Evolutionary conservation across 257 asterid species (phyloP).

Genomic region (Ilex aquifolium): DNA sequence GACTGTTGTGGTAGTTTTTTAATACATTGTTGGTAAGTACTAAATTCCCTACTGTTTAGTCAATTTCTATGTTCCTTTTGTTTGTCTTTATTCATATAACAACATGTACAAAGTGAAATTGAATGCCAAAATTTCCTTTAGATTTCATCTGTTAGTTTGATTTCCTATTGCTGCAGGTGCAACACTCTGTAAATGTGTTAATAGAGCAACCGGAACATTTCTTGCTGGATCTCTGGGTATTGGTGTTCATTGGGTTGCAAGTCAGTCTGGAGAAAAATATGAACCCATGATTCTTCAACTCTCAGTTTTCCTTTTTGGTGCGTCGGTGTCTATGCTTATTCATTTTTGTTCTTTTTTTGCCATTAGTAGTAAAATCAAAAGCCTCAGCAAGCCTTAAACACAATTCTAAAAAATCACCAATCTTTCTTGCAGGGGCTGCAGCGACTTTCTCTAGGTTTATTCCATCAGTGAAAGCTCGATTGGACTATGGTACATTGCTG

Average conservation of each 20-base stretch:
- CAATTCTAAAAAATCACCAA: not conserved
- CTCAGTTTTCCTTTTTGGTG: constrained; percentile 74
- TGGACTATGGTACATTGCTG: constrained; percentile 50
- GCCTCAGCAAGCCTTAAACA: too few relatives aligned
- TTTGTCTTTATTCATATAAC: too few relatives aligned
- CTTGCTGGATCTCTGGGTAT: constrained; percentile 52
- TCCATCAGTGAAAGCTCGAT: constrained; percentile 64
- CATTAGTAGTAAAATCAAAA: too few relatives aligned
- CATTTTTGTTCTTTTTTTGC: too few relatives aligned
- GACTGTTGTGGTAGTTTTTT: constrained; percentile 82
- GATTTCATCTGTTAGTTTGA: too few relatives aligned
- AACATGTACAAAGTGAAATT: too few relatives aligned
- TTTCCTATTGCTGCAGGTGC: constrained; percentile 40
- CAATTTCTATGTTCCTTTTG: too few relatives aligned
- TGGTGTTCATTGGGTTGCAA: constrained; percentile 33
- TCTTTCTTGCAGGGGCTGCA: constrained; percentile 57
- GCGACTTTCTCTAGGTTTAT: constrained; percentile 82
- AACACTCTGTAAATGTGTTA: constrained; percentile 57
- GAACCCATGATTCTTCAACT: constrained; percentile 63
- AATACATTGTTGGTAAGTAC: constrained; percentile 68
- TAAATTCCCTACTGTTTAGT: too few relatives aligned
- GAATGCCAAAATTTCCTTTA: too few relatives aligned
- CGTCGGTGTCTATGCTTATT: not conserved
- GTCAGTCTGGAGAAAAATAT: constrained; percentile 44
- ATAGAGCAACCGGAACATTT: constrained; percentile 54